These are phyloP conservation scores for Ogataea populi-albae DNA, from an alignment of 805 yeast species.

Conservation along the genomic window DNA sequence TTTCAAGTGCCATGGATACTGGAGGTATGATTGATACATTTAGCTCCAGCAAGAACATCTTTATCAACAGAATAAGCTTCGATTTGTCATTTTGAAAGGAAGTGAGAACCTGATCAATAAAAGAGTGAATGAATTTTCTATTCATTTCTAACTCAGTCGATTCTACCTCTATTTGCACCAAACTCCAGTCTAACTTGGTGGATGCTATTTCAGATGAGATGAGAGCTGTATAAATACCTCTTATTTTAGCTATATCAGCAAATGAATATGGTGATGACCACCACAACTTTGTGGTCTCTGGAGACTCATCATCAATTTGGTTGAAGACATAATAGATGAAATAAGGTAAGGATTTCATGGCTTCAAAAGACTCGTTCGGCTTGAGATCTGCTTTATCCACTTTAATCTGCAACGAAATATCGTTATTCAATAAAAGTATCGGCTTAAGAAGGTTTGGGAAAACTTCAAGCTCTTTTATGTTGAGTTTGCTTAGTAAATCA, in stretches of 20 bases:
- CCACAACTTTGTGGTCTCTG: slow-evolving; percentile 2
- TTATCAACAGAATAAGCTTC: slow-evolving; percentile 12
- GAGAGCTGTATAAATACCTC: slow-evolving; percentile 7
- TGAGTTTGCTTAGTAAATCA: slow-evolving; percentile 11
- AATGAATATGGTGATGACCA: slow-evolving; percentile 14
- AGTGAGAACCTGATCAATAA: slow-evolving; percentile 4
- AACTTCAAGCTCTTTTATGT: slow-evolving; percentile 6
- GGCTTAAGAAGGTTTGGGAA: slow-evolving; percentile 11
- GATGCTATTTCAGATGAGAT: too few species aligned
- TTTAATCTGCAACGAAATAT: slow-evolving; percentile 33
- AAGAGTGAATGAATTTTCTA: slow-evolving; percentile 3
- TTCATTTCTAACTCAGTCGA: too few species aligned
- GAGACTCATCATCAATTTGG: slow-evolving; percentile 4
- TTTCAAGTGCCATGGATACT: slow-evolving; percentile 11
- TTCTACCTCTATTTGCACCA: too few species aligned
- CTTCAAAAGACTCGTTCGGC: slow-evolving; percentile 1
- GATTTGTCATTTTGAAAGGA: slow-evolving; percentile 5
- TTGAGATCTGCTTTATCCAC: neutral
- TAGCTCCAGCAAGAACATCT: slow-evolving; percentile 13
- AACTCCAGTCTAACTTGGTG: too few species aligned
- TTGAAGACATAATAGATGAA: slow-evolving; percentile 39
- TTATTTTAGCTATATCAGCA: slow-evolving; percentile 11
- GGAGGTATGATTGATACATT: slow-evolving; percentile 14
- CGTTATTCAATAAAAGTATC: slow-evolving; percentile 9
- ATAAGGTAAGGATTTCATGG: slow-evolving; percentile 39